Evolutionary conservation across 768 basidiomycete genomes (phyloP), one percentile per base, ranked within the genome.

Genomic region (Rhizopogon vinicolor): DNA sequence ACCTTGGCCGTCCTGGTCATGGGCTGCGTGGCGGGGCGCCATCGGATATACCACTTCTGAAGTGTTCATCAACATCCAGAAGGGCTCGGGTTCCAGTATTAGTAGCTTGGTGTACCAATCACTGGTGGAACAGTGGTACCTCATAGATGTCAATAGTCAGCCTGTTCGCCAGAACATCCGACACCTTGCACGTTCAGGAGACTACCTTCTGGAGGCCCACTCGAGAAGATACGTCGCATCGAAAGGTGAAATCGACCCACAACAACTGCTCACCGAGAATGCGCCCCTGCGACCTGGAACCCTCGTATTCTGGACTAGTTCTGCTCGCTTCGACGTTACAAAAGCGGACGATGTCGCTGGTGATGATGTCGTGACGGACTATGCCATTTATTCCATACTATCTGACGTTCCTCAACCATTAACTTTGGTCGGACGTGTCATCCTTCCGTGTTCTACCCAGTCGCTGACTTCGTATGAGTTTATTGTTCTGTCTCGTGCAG

Each of bases 1-100:
- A n/a, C n/a, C n/a, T n/a, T n/a, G n/a, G n/a, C n/a, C n/a, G n/a
- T 63, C 64, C 9, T 65, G 64, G 64, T 63, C 64, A 16, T 65
- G 64, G 64, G 54, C 64, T 3, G 64, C 61, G 5, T 65, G 64
- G 64, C 62, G 50, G 29, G 64, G 64, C 31, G 64, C 59, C 2
- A 44, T 54, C 18, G 13, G 28, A 19, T 55, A 55, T 42, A 44
- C 9, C 43, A 41, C 12, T 46, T 50, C 1, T 18, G 49, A 19
- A 7, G 45, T n/a, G 22, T 44, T 8, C 44, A 52, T 35, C 45
- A 40, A 51, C 40, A 39, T 18, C 3, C 61, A 56, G 31, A 33
- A 22, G 1, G 28, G 13, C 7, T 61, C 64, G 12, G 48, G 12
- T 46, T 43, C 1, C 18, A 54, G 31, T 16, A 43, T 13, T 25